Conservation (phyloP, 805 yeast species). For the Brettanomyces custersianus region DNA sequence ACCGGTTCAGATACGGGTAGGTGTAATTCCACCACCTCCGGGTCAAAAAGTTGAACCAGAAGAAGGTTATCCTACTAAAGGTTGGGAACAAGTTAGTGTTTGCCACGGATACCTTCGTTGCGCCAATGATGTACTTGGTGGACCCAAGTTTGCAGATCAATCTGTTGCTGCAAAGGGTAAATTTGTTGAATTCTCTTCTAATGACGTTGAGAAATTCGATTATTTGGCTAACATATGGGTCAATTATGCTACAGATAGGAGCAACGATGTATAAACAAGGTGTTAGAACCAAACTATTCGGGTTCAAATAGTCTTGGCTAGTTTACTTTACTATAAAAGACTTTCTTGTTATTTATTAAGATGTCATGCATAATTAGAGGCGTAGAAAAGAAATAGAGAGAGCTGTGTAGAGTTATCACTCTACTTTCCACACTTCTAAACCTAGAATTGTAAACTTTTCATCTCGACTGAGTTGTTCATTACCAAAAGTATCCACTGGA, state of each 20-base stretch:
- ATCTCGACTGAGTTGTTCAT: constrained; percentile 50
- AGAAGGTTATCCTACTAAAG: constrained; percentile 38
- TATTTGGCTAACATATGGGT: constrained; percentile 49
- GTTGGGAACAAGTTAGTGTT: constrained; percentile 46
- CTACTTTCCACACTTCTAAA: constrained; percentile 80
- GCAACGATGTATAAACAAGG: too few species aligned
- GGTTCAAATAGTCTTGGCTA: neutral
- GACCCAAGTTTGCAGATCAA: constrained; percentile 8
- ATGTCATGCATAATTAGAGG: neutral
- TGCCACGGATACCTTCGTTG: constrained; percentile 55
- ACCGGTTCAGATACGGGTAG: constrained; percentile 35
- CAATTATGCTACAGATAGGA: neutral
- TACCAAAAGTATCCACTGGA: constrained; percentile 79
- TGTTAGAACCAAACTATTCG: neutral
- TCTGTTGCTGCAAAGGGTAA: constrained; percentile 28
- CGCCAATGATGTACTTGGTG: constrained; percentile 48
- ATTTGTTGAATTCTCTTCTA: constrained; percentile 28
- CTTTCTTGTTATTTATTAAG: neutral
- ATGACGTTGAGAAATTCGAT: constrained; percentile 26
- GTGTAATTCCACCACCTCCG: constrained; percentile 46
- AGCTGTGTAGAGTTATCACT: constrained; percentile 5
- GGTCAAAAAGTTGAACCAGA: constrained; percentile 19
- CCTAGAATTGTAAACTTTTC: constrained; percentile 68
- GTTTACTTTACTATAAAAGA: neutral
- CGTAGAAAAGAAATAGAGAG: neutral